phyloP scores from a whole-genome alignment of 495 filamentous ascomycete genomes.

The Articulospora tetracladia region DNA sequence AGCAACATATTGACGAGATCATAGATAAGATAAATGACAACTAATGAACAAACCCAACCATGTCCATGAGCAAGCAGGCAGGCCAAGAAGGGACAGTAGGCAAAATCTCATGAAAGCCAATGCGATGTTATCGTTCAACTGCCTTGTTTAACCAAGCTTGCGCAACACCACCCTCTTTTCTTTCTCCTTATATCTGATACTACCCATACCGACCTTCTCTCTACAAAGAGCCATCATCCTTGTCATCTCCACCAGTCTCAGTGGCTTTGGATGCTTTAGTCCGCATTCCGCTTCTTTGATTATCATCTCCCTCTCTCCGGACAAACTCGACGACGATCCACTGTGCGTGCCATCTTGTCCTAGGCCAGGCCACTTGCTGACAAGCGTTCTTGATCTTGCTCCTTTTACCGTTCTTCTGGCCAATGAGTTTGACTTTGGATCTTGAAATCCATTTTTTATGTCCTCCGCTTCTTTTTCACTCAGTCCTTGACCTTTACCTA shows the following conservation, averaged over 20 bases:
- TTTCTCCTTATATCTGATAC: conserved; percentile 16
- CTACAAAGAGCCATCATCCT: conserved; percentile 29
- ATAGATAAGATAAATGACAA: neutral
- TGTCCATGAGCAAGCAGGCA: too few species aligned
- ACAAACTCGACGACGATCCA: neutral
- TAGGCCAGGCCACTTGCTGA: neutral
- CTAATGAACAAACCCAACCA: neutral
- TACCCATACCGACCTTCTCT: conserved; percentile 6
- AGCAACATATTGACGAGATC: conserved; percentile 25
- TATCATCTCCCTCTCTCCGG: conserved; percentile 14
- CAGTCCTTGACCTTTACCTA: neutral
- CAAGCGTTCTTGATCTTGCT: neutral
- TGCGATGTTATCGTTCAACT: neutral
- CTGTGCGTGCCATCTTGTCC: neutral
- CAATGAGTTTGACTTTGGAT: neutral
- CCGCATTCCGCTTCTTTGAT: conserved; percentile 26
- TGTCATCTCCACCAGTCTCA: conserved; percentile 29
- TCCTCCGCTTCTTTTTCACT: neutral
- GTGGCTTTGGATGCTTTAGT: conserved; percentile 32
- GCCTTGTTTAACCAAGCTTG: neutral
- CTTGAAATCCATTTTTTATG: conserved; percentile 3
- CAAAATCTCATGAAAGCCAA: neutral
- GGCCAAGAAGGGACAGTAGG: too few species aligned
- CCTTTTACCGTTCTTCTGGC: neutral
- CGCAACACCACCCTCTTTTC: neutral